A percentile compares a stretch with the other conserved stretches of the same genome.
Conservation (phyloP, 441 rosid species). For the Populus hybrid region DNA sequence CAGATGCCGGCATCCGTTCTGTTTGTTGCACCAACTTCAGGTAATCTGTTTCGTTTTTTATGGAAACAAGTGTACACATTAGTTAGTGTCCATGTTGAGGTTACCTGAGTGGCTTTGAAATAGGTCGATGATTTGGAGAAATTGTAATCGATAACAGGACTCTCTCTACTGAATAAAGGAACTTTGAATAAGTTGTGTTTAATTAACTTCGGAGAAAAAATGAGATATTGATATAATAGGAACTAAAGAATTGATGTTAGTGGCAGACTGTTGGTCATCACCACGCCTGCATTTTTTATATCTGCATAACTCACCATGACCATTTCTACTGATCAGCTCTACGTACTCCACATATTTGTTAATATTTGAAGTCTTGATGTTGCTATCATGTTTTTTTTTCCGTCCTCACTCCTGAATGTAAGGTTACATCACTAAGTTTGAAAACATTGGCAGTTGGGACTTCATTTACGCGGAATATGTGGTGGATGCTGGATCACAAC, state of each 20-base stretch:
- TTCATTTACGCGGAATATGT: constrained; percentile 85
- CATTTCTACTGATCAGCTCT: neutral
- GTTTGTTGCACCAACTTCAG: constrained; percentile 89
- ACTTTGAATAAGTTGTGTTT: neutral
- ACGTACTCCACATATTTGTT: neutral
- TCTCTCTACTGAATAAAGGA: neutral
- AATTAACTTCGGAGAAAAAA: neutral
- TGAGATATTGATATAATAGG: neutral
- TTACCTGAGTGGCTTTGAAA: neutral
- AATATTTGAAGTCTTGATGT: neutral
- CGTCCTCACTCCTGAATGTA: neutral
- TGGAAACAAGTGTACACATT: neutral
- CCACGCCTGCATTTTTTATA: neutral
- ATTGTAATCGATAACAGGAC: neutral
- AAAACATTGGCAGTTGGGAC: constrained; percentile 60
- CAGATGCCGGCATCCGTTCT: constrained; percentile 85
- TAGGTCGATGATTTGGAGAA: neutral
- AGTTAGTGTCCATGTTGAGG: neutral
- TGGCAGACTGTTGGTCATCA: too few relatives aligned
- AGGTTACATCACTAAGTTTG: neutral
- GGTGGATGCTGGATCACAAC: constrained; percentile 82
- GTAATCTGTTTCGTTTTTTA: constrained; percentile 24
- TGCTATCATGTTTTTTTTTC: neutral
- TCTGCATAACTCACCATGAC: neutral
- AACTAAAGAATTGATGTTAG: too few relatives aligned